Percentiles rank a stretch among this genome's conserved stretches.
Evolutionary conservation across 2,329 filamentous ascomycete species (phyloP).

Genomic region (Nothomitra cinnamomea): DNA sequence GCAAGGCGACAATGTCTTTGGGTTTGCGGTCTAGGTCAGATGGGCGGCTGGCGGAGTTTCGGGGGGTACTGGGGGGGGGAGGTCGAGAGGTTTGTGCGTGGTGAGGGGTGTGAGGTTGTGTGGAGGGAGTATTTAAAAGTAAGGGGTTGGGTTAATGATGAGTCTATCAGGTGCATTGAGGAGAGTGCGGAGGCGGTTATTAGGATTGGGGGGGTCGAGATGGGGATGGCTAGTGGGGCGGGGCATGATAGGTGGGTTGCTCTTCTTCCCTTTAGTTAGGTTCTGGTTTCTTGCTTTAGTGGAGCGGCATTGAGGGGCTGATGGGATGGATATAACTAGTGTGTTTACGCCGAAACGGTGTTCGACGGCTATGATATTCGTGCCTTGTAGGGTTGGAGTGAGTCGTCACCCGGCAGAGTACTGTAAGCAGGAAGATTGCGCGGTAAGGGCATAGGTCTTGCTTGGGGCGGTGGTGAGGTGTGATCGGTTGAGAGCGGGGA

Average conservation of each 20-base stretch:
- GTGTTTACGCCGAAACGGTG: slow-evolving; percentile 41
- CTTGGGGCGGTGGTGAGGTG: slow-evolving; percentile 17
- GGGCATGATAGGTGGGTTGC: too few relatives aligned
- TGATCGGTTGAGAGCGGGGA: too few relatives aligned
- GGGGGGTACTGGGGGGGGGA: slow-evolving; percentile 30
- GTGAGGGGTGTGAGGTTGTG: slow-evolving; percentile 34
- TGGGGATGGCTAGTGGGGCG: slow-evolving; percentile 29
- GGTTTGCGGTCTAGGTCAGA: too few relatives aligned
- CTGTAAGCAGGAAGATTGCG: slow-evolving; percentile 40
- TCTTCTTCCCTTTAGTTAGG: too few relatives aligned
- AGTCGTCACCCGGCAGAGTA: slow-evolving; percentile 49
- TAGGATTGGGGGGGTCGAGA: slow-evolving; percentile 27
- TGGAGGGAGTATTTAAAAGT: slow-evolving; percentile 44
- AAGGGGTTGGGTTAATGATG: slow-evolving; percentile 45
- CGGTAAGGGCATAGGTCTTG: slow-evolving; percentile 34
- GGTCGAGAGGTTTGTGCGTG: slow-evolving; percentile 27
- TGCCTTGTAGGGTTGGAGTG: slow-evolving; percentile 45
- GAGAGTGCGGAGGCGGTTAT: slow-evolving; percentile 41
- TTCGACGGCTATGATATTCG: slow-evolving; percentile 51
- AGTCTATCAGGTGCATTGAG: slow-evolving; percentile 49
- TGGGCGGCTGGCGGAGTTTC: slow-evolving; percentile 38
- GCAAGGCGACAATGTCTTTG: slow-evolving; percentile 47
- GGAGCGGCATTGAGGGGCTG: too few relatives aligned
- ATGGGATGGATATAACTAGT: too few relatives aligned
- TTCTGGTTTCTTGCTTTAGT: too few relatives aligned